Evolutionary conservation across 805 yeast species (phyloP).

Genomic region (Lipomyces oligophaga): DNA sequence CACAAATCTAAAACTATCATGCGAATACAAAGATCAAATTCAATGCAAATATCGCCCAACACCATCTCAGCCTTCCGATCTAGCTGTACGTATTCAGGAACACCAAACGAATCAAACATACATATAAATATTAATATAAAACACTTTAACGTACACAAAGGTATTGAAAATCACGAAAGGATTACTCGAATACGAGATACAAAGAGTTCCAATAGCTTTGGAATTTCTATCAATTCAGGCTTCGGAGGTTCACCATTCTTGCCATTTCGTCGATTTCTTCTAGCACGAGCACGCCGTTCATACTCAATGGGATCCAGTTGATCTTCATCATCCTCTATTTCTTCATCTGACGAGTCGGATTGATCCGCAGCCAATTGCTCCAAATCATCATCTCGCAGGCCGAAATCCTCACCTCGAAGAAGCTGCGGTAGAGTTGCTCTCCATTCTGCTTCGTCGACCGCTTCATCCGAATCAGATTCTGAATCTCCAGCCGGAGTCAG

Average conservation of each 20-base stretch:
- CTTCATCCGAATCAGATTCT: conserved; percentile 32
- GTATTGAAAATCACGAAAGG: conserved; percentile 16
- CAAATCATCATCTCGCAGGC: conserved; percentile 49
- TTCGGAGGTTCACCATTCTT: conserved; percentile 26
- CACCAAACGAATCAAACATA: background rate
- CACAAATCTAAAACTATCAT: too few relatives aligned
- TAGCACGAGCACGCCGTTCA: conserved; percentile 33
- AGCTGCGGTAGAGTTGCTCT: conserved; percentile 44
- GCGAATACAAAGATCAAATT: too few relatives aligned
- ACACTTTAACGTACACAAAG: background rate
- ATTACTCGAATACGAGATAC: conserved; percentile 29
- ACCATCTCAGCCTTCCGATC: too few relatives aligned
- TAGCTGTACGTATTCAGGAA: too few relatives aligned
- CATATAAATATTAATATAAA: background rate
- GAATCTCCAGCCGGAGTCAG: conserved; percentile 31
- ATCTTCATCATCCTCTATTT: conserved; percentile 35
- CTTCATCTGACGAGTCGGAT: conserved; percentile 35
- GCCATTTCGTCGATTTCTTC: conserved; percentile 19
- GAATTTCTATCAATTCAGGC: conserved; percentile 22
- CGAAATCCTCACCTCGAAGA: conserved; percentile 46
- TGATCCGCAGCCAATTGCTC: conserved; percentile 40
- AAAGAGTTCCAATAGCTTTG: conserved; percentile 21
- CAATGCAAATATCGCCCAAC: too few relatives aligned
- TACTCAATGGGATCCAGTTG: conserved; percentile 34
- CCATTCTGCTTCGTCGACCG: conserved; percentile 42